These are phyloP conservation scores for Dipodascus albidus DNA, from an alignment of 805 yeast species.

Conservation along the genomic window DNA sequence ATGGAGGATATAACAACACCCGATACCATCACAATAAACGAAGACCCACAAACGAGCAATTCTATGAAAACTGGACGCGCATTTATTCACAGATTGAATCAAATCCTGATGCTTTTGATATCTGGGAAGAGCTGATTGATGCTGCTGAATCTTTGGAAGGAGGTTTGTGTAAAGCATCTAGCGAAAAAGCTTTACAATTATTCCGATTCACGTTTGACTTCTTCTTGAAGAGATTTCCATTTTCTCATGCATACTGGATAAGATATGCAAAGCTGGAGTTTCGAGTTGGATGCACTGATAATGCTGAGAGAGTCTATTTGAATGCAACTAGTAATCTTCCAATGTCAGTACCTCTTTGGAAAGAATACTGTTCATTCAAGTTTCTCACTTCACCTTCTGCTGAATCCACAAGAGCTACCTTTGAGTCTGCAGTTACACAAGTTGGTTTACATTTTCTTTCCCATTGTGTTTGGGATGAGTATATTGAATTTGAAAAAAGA, in stretches of 20 bases:
- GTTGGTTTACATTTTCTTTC: slow-evolving; percentile 68
- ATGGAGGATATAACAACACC: neutral
- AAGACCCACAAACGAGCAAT: neutral
- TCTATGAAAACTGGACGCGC: slow-evolving; percentile 12
- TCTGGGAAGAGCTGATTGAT: slow-evolving; percentile 25
- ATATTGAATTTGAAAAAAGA: slow-evolving; percentile 48
- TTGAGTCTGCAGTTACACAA: slow-evolving; percentile 35
- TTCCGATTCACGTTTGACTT: slow-evolving; percentile 21
- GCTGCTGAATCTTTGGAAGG: slow-evolving; percentile 21
- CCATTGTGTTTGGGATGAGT: slow-evolving; percentile 75
- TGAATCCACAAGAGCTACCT: slow-evolving; percentile 20
- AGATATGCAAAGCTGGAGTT: slow-evolving; percentile 29
- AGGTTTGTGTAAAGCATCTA: slow-evolving; percentile 22
- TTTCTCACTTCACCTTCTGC: slow-evolving; percentile 16
- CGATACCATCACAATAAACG: neutral
- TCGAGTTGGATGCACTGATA: slow-evolving; percentile 20
- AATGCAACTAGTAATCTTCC: slow-evolving; percentile 23
- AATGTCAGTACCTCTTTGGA: slow-evolving; percentile 28
- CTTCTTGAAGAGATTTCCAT: slow-evolving; percentile 26
- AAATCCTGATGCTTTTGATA: slow-evolving; percentile 23
- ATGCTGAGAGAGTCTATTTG: slow-evolving; percentile 24
- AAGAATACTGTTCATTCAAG: slow-evolving; percentile 26
- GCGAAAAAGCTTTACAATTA: slow-evolving; percentile 16
- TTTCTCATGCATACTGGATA: slow-evolving; percentile 32
- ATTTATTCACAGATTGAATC: slow-evolving; percentile 9